Evolutionary conservation across 2,329 filamentous ascomycete species (phyloP), one percentile per base, ranked within the genome.

Genomic region (Tolypocladium tundrense): DNA sequence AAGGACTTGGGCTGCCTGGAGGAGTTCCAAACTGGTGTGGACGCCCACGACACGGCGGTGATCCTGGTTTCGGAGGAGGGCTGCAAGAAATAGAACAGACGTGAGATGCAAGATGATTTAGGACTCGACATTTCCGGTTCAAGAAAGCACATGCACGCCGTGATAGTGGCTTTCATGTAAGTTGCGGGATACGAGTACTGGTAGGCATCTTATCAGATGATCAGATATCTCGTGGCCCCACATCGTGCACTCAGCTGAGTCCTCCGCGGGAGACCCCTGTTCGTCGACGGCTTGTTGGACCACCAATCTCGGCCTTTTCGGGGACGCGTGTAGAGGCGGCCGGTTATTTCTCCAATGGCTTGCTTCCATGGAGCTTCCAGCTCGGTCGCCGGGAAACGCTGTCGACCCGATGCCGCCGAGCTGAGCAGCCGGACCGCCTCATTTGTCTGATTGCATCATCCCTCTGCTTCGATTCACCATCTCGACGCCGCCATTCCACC

Each of bases 1-100:
- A 61, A 73, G 60, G 67, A 69, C 48, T 53, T 79, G 16, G 73
- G 76, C 3, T 68, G 63, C 39, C 66, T 72, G n/a, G 62, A 60
- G 48, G 65, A 65, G 8, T 63, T 72, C 40, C 62, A 59, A 4
- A 60, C 67, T 13, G 61, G 66, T 4, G 63, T 76, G 6, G 65
- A 60, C 40, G 62, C 65, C 19, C 73, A 76, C 62, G 74, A 75
- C 58, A 73, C 70, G 2, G 69, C 66, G 21, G 68, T 64, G 8
- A 59, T 70, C 31, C 27, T 65, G 40, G 61, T 65, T 16, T 41
- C 52, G 9, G 41, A 24, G 14, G 4, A 41, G 10, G 11, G 42
- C 42, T 45, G n/a, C 10, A 7, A 21, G n/a, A 21, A 24, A 7
- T 11, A 43, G 7, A 14, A 13, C 4, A 13, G 37, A 39, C 10